Conservation (phyloP, 257 asterid genomes). For the Thymus quinquecostatus region DNA sequence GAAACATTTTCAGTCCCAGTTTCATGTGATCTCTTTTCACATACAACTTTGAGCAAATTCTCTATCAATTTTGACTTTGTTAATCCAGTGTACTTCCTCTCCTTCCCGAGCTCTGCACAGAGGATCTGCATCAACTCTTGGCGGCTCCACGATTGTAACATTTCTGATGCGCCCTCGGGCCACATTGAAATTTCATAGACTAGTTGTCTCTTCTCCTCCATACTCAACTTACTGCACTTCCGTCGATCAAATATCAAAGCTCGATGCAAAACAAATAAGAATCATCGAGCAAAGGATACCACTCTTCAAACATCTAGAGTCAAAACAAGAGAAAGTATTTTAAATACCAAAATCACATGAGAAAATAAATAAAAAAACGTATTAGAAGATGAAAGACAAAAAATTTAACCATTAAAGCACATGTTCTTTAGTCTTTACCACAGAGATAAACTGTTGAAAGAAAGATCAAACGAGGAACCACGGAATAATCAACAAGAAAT, state of each 20-base stretch:
- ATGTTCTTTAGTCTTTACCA: neutral
- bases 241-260: constrained; percentile 55
- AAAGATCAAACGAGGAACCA: neutral
- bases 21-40: constrained; percentile 46
- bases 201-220: constrained; percentile 72
- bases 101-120: constrained; percentile 77
- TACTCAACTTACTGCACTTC: constrained; percentile 58
- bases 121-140: constrained; percentile 68
- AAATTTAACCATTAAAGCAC: neutral
- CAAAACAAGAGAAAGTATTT: neutral
- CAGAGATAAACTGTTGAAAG: neutral
- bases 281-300: neutral
- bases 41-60: constrained; percentile 56
- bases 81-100: constrained; percentile 65
- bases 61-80: constrained; percentile 67
- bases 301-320: neutral
- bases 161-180: constrained; percentile 62
- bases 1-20: constrained; percentile 26
- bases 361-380: neutral
- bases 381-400: constrained; percentile 3
- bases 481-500: neutral
- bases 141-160: constrained; percentile 67
- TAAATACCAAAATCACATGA: neutral
- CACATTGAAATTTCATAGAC: constrained; percentile 63
- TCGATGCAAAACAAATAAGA: constrained; percentile 33